These are phyloP conservation scores for Leccinum fibrillosum DNA, from an alignment of 768 basidiomycete species.

Conservation along the genomic window DNA sequence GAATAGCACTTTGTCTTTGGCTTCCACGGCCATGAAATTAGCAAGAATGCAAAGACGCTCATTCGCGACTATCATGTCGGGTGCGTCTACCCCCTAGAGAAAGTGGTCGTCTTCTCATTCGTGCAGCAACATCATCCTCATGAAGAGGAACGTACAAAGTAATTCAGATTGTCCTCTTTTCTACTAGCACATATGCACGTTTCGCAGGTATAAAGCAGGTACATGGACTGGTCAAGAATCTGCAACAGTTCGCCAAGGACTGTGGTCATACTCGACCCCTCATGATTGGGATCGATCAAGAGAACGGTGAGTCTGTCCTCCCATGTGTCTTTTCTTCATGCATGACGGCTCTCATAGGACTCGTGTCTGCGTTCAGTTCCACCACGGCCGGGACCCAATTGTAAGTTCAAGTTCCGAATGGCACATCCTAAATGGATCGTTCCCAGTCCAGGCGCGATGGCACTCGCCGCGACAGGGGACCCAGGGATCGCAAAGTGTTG, in stretches of 20 bases:
- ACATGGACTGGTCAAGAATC: constrained; percentile 40
- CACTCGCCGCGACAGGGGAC: constrained; percentile 54
- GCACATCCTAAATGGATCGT: not conserved
- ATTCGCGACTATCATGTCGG: constrained; percentile 64
- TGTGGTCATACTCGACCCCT: constrained; percentile 55
- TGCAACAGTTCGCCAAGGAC: constrained; percentile 56
- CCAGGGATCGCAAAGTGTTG: constrained; percentile 42
- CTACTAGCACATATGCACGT: not conserved
- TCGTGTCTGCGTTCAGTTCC: constrained; percentile 66
- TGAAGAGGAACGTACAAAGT: constrained; percentile 67
- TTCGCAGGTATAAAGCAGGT: constrained; percentile 52
- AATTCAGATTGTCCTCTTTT: not conserved
- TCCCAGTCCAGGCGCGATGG: constrained; percentile 70
- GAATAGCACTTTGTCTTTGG: constrained; percentile 70
- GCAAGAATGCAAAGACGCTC: constrained; percentile 49
- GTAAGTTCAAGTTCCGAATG: constrained; percentile 41
- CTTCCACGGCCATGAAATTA: constrained; percentile 56
- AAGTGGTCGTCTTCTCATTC: not conserved
- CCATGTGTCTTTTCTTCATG: not conserved
- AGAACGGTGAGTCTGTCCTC: constrained; percentile 49
- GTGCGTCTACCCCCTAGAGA: constrained; percentile 18
- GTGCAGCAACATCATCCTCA: constrained; percentile 54
- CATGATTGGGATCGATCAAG: constrained; percentile 71
- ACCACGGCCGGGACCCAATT: constrained; percentile 62
- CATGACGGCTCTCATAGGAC: constrained; percentile 36